phyloP scores from a whole-genome alignment of 805 yeast species.

The Candida piceae region DNA sequence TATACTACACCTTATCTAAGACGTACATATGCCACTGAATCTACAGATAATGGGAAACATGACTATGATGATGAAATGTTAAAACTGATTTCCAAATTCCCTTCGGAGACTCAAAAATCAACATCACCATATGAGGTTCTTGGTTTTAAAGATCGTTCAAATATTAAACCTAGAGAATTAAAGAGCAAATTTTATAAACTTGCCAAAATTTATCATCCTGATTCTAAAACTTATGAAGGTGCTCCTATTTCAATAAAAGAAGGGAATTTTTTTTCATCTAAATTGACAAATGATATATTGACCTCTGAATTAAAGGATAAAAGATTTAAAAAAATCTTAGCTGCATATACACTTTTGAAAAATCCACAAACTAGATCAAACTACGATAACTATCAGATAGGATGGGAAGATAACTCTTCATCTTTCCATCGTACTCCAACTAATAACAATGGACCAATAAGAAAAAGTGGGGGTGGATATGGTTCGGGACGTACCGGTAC shows the following conservation, averaged over 20 bases:
- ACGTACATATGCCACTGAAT: neutral
- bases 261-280: too few species aligned
- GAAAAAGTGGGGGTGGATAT: too few species aligned
- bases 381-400: slow-evolving; percentile 43
- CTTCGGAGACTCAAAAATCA: slow-evolving; percentile 29
- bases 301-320: slow-evolving; percentile 27
- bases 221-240: slow-evolving; percentile 31
- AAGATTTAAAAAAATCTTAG: slow-evolving; percentile 50
- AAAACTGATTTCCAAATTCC: slow-evolving; percentile 32
- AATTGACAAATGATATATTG: too few species aligned
- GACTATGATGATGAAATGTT: slow-evolving; percentile 20
- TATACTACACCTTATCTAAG: too few species aligned
- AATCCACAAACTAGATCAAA: slow-evolving; percentile 37
- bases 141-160: slow-evolving; percentile 31
- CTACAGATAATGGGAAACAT: neutral
- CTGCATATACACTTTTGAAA: slow-evolving; percentile 54
- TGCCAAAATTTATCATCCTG: slow-evolving; percentile 84
- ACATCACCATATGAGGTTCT: slow-evolving; percentile 76
- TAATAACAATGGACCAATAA: too few species aligned
- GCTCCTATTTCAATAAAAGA: too few species aligned
- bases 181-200: slow-evolving; percentile 50
- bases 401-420: slow-evolving; percentile 36
- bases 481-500: slow-evolving; percentile 24
- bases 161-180: slow-evolving; percentile 35
- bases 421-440: slow-evolving; percentile 18